phyloP scores from a whole-genome alignment of 352 stramenopile species.

The Pythium guiyangense region DNA sequence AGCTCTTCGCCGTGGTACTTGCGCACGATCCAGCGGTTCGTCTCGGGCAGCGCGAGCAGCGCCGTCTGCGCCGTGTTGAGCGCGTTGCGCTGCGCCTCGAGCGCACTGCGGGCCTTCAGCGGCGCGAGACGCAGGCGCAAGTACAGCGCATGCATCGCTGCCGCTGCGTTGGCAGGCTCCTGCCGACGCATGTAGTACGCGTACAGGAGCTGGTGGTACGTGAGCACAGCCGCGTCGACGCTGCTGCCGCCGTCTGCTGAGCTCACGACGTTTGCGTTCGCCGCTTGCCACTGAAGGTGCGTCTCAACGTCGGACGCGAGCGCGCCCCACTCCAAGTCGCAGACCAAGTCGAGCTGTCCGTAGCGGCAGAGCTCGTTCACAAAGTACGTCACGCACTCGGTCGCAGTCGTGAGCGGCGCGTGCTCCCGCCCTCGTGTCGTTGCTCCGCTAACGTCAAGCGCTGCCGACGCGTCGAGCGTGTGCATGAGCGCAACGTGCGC shows the following conservation, averaged over 20 bases:
- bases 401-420: conserved; percentile 29
- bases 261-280: conserved; percentile 51
- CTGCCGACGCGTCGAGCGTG: conserved; percentile 32
- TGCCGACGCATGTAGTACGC: conserved; percentile 62
- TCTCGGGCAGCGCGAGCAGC: conserved; percentile 29
- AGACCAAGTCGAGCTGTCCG: conserved; percentile 60
- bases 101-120: conserved; percentile 27
- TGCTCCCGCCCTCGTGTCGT: conserved; percentile 7
- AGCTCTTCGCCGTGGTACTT: conserved; percentile 65
- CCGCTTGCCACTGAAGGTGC: conserved; percentile 68
- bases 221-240: conserved; percentile 40
- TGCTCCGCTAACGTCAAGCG: conserved; percentile 5
- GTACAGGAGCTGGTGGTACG: conserved; percentile 69
- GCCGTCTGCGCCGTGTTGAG: conserved; percentile 45
- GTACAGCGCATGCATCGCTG: conserved; percentile 52
- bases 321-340: conserved; percentile 64
- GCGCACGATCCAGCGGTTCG: conserved; percentile 67
- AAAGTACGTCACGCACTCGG: conserved; percentile 67
- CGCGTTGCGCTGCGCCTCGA: conserved; percentile 61
- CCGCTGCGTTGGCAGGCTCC: conserved; percentile 56
- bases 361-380: conserved; percentile 72
- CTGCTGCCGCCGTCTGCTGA: conserved; percentile 11
- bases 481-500: conserved; percentile 75
- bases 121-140: conserved; percentile 40
- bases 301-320: conserved; percentile 61